Evolutionary conservation across 345 rosid genomes (phyloP).

Genomic region (Combretum micranthum): DNA sequence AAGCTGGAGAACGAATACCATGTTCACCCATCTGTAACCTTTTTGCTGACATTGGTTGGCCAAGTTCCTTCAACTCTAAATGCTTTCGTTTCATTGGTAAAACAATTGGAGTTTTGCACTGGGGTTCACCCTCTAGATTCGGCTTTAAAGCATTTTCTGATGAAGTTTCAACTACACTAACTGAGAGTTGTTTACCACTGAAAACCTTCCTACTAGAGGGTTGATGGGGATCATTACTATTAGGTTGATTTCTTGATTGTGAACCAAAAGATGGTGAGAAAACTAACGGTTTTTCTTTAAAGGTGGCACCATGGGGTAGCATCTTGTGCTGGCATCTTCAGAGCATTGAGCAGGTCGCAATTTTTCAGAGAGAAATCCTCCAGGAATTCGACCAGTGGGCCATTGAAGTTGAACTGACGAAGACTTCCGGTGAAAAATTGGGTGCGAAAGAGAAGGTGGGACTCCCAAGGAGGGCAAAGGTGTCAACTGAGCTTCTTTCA

Average conservation of each 20-base stretch:
- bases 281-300: constrained; percentile 63
- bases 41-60: constrained; percentile 48
- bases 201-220: constrained; percentile 31
- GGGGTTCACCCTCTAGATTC: constrained; percentile 42
- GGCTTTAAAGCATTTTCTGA: constrained; percentile 32
- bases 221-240: constrained; percentile 38
- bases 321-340: constrained; percentile 41
- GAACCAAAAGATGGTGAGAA: constrained; percentile 65
- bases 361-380: constrained; percentile 63
- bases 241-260: constrained; percentile 45
- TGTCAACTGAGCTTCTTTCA: constrained; percentile 86
- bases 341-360: constrained; percentile 26
- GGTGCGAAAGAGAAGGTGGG: constrained; percentile 58
- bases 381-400: constrained; percentile 71
- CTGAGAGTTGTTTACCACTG: constrained; percentile 18
- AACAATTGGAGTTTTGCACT: constrained; percentile 58
- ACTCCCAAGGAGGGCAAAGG: constrained; percentile 69
- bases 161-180: constrained; percentile 29
- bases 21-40: constrained; percentile 60
- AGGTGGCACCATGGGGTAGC: constrained; percentile 36
- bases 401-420: constrained; percentile 60
- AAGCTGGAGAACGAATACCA: constrained; percentile 59
- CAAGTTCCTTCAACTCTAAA: constrained; percentile 60
- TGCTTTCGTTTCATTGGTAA: constrained; percentile 75
- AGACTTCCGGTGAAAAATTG: constrained; percentile 47